Conservation (phyloP, 139 green algal species). For the Ulvella scutata region DNA sequence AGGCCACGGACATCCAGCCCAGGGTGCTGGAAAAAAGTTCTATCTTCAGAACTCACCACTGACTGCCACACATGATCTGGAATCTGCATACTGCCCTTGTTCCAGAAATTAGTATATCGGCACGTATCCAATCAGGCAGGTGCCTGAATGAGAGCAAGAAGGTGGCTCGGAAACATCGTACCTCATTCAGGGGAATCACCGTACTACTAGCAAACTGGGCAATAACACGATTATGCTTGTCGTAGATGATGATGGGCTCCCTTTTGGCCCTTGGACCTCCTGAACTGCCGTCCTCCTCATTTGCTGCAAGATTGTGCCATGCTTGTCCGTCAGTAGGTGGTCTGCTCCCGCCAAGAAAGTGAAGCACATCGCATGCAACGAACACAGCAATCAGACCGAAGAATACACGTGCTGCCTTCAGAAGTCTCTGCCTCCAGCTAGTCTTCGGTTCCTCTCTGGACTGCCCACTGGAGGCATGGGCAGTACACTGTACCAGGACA, state of each 20-base stretch:
- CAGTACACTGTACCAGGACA: too few relatives aligned
- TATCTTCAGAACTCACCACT: slow-evolving; percentile 31
- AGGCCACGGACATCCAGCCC: slow-evolving; percentile 31
- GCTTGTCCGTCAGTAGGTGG: background rate
- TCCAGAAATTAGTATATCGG: background rate
- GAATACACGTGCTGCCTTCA: too few relatives aligned
- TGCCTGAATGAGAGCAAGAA: background rate
- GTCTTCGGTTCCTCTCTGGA: too few relatives aligned
- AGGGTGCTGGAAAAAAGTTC: slow-evolving; percentile 33
- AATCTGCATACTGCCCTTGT: background rate
- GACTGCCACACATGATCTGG: slow-evolving; percentile 16
- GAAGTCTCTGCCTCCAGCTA: too few relatives aligned
- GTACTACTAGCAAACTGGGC: background rate
- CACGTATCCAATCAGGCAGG: background rate
- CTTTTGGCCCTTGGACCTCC: background rate
- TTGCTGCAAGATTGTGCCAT: background rate
- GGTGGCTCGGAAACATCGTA: background rate
- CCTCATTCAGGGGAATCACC: background rate
- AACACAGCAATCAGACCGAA: too few relatives aligned
- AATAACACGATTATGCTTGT: background rate
- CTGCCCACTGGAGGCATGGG: too few relatives aligned
- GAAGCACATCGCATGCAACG: background rate
- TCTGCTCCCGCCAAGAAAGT: background rate
- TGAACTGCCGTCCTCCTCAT: background rate
- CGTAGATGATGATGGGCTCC: background rate